These are phyloP conservation scores for Colletotrichum tamarilloi DNA, from an alignment of 2,329 filamentous ascomycete genomes.

Conservation along the genomic window DNA sequence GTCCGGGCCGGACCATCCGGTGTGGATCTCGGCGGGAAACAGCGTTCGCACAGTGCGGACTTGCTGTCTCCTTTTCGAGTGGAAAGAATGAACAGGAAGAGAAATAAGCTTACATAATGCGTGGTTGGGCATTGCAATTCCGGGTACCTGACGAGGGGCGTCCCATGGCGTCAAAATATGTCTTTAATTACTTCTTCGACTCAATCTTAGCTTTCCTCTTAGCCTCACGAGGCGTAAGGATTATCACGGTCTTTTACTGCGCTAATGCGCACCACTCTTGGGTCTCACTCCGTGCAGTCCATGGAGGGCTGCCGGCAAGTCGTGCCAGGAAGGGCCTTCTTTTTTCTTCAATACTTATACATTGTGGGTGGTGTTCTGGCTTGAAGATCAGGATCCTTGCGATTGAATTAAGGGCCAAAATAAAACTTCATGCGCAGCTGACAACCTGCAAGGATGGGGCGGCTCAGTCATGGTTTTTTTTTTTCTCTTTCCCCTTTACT, in stretches of 20 bases:
- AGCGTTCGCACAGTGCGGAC: slow-evolving; percentile 1
- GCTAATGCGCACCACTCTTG: not conserved
- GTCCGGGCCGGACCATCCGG: slow-evolving; percentile 19
- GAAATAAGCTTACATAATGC: slow-evolving; percentile 9
- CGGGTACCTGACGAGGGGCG: slow-evolving; percentile 31
- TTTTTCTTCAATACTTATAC: not conserved
- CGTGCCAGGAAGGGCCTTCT: not conserved
- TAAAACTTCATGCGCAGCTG: slow-evolving; percentile 26
- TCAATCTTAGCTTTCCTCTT: not conserved
- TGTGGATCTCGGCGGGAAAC: not conserved
- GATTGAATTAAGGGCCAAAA: slow-evolving; percentile 16
- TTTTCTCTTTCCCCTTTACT: not conserved
- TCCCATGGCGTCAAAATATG: slow-evolving; percentile 7
- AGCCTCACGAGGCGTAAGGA: not conserved
- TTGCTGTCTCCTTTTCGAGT: too few species aligned
- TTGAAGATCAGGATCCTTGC: slow-evolving; percentile 11
- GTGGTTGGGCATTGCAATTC: slow-evolving; percentile 1
- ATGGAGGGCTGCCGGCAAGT: not conserved
- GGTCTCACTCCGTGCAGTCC: not conserved
- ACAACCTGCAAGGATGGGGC: slow-evolving; percentile 23
- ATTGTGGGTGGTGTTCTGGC: not conserved
- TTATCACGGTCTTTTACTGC: not conserved
- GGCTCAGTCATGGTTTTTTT: slow-evolving; percentile 1
- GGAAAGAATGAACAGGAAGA: not conserved
- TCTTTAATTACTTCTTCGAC: slow-evolving; percentile 7